These are phyloP conservation scores for Arthroderma sp. DNA, from an alignment of 2,329 filamentous ascomycete genomes.

Conservation along the genomic window DNA sequence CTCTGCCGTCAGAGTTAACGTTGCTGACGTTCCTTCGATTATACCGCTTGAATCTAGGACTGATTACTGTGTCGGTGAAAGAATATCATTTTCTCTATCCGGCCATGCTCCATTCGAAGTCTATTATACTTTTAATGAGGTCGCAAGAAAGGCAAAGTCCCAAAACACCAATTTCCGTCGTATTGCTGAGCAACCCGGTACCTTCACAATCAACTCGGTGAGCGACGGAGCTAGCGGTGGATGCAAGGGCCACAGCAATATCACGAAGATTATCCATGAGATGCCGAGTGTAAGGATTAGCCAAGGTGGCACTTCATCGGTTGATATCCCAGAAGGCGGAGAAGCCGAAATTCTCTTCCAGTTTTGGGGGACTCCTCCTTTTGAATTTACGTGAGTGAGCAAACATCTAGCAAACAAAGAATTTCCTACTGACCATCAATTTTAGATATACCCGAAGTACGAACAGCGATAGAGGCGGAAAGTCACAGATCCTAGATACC, in stretches of 20 bases:
- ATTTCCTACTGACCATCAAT: constrained; percentile 1
- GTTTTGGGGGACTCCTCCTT: constrained; percentile 89
- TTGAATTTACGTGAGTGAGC: constrained; percentile 65
- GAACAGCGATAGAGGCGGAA: constrained; percentile 66
- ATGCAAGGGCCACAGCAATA: constrained; percentile 66
- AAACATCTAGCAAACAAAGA: neutral
- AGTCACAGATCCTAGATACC: constrained; percentile 73
- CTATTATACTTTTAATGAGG: constrained; percentile 75
- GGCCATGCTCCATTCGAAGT: constrained; percentile 88
- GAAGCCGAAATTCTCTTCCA: constrained; percentile 88
- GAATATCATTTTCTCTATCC: constrained; percentile 80
- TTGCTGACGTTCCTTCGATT: constrained; percentile 86
- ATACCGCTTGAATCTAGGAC: constrained; percentile 69
- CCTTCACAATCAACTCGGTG: constrained; percentile 74
- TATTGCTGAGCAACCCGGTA: constrained; percentile 79
- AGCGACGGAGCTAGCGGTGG: constrained; percentile 72
- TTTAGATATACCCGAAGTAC: constrained; percentile 68
- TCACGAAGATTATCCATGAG: constrained; percentile 75
- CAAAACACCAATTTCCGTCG: constrained; percentile 73
- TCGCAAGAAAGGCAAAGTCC: constrained; percentile 59
- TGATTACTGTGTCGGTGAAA: constrained; percentile 92
- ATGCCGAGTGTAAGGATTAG: constrained; percentile 86
- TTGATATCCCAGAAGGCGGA: constrained; percentile 94
- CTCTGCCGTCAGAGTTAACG: constrained; percentile 74
- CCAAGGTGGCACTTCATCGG: constrained; percentile 63